These are phyloP conservation scores for Gremmenia infestans DNA, from an alignment of 2,329 filamentous ascomycete species.

Conservation along the genomic window DNA sequence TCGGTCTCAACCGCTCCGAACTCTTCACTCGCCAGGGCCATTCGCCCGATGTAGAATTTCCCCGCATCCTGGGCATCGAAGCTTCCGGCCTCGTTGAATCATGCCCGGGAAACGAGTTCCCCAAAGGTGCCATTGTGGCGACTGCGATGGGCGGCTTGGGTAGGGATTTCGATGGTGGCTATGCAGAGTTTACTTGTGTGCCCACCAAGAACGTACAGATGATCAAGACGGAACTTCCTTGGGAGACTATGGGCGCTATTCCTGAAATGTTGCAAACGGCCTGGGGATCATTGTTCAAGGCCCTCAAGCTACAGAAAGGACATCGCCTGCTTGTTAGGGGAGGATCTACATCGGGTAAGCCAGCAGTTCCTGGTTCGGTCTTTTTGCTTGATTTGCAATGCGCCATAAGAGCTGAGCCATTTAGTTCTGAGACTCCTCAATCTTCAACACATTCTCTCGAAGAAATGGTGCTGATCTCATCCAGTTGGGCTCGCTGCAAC, in stretches of 20 bases:
- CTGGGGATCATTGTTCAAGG: slow-evolving; percentile 39
- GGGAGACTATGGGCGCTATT: slow-evolving; percentile 41
- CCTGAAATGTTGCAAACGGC: slow-evolving; percentile 49
- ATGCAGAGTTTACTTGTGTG: slow-evolving; percentile 45
- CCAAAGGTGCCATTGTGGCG: slow-evolving; percentile 37
- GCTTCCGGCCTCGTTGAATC: slow-evolving; percentile 14
- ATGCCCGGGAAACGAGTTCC: slow-evolving; percentile 30
- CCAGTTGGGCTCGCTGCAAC: slow-evolving; percentile 41
- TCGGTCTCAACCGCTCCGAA: slow-evolving; percentile 83
- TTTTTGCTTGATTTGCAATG: no score
- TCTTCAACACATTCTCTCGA: not conserved
- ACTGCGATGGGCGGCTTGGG: slow-evolving; percentile 47
- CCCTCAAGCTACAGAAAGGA: slow-evolving; percentile 34
- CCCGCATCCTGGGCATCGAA: slow-evolving; percentile 23
- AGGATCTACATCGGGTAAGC: slow-evolving; percentile 38
- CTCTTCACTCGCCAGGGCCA: slow-evolving; percentile 41
- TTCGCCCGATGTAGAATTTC: slow-evolving; percentile 17
- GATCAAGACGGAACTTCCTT: slow-evolving; percentile 34
- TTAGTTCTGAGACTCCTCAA: no score
- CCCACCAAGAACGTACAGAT: slow-evolving; percentile 36
- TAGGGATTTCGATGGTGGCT: slow-evolving; percentile 42
- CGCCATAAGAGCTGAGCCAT: no score
- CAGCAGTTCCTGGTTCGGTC: not conserved
- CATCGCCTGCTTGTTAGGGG: slow-evolving; percentile 43
- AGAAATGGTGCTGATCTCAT: not conserved